Evolutionary conservation across 2,329 filamentous ascomycete species (phyloP), one percentile per base, ranked within the genome.

Genomic region (Fusarium transvaalense): DNA sequence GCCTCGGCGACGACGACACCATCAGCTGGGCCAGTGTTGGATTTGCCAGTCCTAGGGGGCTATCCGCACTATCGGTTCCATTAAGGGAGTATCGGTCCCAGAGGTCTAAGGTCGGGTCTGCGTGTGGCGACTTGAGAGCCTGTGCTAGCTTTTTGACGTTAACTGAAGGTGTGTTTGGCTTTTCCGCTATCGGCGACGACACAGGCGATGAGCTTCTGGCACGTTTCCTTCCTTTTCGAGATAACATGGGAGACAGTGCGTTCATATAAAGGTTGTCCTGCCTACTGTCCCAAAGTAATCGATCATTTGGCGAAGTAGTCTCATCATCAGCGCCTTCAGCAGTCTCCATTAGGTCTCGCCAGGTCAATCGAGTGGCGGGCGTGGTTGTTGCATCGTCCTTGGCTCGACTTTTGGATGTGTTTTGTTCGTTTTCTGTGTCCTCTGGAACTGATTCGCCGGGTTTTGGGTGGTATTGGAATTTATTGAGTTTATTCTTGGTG

Each of bases 161-260:
- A 64, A 90, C 80, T 0, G 84, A 74, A 9, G 83, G 82, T 1
- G 81, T 80, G 27, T 76, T 78, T 8, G 78, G 71, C 51, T 81
- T 83, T 15, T 85, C 80, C 17, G 78, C 64, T 46, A 85, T 84
- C 2, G 92, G 91, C 3, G 92, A 94, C 7, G 89, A 89, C 3
- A 85, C 80, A 1, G 92, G 91, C 1, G 92, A 94, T 14, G 91
- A 93, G 79, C 91, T 94, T 70, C 88, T 86, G 17, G 90, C 88
- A 57, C 92, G 86, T 77, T 94, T 94, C 70, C 83, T 86, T 64
- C 83, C 83, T 72, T 79, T 83, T 63, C 82, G 85, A 70, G 73
- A 80, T 79, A 81, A 80, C 78, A 82, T 84, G 54, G 82, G 85
- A 52, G 82, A 85, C 64, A 85, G 75, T 31, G 78, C 80, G 23